Percentiles rank a stretch among this genome's conserved stretches.
Conservation (phyloP, 2,329 filamentous ascomycete genomes). For the Blumeria hordei region DNA sequence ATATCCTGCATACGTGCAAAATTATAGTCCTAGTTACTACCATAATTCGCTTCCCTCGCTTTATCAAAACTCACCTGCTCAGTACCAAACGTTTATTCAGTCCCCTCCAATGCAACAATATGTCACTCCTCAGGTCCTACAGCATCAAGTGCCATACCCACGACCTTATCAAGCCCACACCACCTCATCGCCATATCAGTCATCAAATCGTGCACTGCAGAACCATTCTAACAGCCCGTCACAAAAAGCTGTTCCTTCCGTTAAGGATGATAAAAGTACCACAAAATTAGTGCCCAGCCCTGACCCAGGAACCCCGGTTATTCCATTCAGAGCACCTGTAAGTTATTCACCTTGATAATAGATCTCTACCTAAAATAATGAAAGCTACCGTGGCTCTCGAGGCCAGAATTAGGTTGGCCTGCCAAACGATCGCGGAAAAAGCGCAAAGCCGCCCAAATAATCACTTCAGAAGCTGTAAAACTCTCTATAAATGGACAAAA, state of each 20-base stretch:
- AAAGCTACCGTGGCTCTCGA: slow-evolving; percentile 34
- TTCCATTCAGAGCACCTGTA: slow-evolving; percentile 26
- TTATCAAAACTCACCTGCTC: slow-evolving; percentile 26
- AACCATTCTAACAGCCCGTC: slow-evolving; percentile 17
- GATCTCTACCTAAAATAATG: slow-evolving; percentile 10
- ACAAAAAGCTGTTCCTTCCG: slow-evolving; percentile 14
- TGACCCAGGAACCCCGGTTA: slow-evolving; percentile 7
- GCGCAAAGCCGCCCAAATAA: slow-evolving; percentile 17
- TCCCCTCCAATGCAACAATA: slow-evolving; percentile 30
- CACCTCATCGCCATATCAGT: slow-evolving; percentile 30
- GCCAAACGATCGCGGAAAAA: slow-evolving; percentile 18
- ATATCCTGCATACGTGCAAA: slow-evolving; percentile 22
- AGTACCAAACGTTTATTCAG: slow-evolving; percentile 19
- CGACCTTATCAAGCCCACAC: slow-evolving; percentile 27
- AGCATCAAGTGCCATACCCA: slow-evolving; percentile 18
- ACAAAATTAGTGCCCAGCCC: slow-evolving; percentile 10
- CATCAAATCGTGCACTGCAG: slow-evolving; percentile 18
- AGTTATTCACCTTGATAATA: slow-evolving; percentile 13
- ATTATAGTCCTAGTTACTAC: slow-evolving; percentile 26
- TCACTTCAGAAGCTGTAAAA: slow-evolving; percentile 9
- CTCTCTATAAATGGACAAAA: slow-evolving; percentile 7
- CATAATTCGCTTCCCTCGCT: slow-evolving; percentile 32
- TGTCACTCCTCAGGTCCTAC: slow-evolving; percentile 18
- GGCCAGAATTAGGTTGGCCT: slow-evolving; percentile 27
- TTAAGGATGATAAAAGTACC: slow-evolving; percentile 22